Evolutionary conservation across 1,284 basidiomycete genomes (phyloP).

Genomic region (Vanrija humicola): DNA sequence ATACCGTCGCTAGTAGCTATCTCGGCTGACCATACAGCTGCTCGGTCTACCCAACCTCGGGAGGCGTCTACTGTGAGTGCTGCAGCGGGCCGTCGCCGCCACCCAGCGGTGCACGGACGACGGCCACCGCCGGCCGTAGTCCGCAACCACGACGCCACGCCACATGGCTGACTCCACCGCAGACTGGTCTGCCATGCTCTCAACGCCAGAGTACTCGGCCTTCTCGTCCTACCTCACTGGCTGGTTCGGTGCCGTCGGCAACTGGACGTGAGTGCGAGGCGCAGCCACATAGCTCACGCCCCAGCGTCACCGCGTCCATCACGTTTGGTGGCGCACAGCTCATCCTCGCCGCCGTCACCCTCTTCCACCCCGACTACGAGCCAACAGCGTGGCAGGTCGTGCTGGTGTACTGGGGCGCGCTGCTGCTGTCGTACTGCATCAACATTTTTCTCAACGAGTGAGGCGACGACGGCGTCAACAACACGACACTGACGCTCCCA

Average conservation of each 20-base stretch:
- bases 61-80: conserved; percentile 50
- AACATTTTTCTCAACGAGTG: conserved; percentile 46
- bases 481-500: neutral
- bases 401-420: conserved; percentile 50
- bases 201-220: conserved; percentile 49
- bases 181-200: conserved; percentile 52
- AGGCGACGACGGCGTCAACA: conserved; percentile 9
- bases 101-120: neutral
- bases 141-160: neutral
- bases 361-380: conserved; percentile 48
- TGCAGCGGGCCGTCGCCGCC: neutral
- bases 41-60: conserved; percentile 51
- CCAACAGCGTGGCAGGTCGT: conserved; percentile 50
- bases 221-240: conserved; percentile 52
- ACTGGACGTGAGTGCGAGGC: conserved; percentile 47
- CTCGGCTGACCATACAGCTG: conserved; percentile 29
- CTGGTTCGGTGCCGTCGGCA: conserved; percentile 52
- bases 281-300: neutral
- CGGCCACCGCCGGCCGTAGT: neutral
- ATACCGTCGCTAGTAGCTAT: neutral
- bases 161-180: neutral
- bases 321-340: conserved; percentile 53
- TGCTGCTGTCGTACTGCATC: conserved; percentile 46
- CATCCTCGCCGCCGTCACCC: conserved; percentile 51
- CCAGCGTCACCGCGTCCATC: conserved; percentile 51